Percentiles rank a stretch among this genome's conserved stretches.
phyloP scores from a whole-genome alignment of 768 basidiomycete genomes.

The Cystoderma amianthinum region DNA sequence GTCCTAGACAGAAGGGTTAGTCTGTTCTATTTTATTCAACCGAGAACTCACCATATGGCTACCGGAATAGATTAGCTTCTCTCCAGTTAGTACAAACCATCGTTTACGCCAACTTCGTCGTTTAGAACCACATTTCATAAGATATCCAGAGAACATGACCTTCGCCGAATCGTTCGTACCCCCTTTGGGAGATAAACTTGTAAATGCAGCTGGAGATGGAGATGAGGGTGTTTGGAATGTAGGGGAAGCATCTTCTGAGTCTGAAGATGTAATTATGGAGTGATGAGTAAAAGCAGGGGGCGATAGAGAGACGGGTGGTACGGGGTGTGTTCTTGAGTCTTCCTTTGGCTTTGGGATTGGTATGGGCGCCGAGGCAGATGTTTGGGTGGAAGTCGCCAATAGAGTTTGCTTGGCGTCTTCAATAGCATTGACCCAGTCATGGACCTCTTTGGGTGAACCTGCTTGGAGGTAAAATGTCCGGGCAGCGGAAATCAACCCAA shows the following conservation, averaged over 20 bases:
- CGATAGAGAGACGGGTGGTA: constrained; percentile 29
- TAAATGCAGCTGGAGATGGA: constrained; percentile 32
- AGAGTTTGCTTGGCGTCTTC: constrained; percentile 68
- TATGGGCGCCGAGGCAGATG: constrained; percentile 45
- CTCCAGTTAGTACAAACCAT: constrained; percentile 92
- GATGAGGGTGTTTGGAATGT: constrained; percentile 29
- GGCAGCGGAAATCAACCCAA: constrained; percentile 85
- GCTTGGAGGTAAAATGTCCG: constrained; percentile 93
- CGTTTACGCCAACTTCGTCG: constrained; percentile 94
- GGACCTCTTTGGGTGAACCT: constrained; percentile 59
- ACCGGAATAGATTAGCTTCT: constrained; percentile 80
- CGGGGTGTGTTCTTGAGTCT: constrained; percentile 10
- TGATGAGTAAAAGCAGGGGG: constrained; percentile 39
- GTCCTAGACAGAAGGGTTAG: constrained; percentile 51
- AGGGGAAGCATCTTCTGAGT: constrained; percentile 68
- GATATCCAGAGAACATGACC: constrained; percentile 79
- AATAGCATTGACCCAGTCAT: constrained; percentile 79
- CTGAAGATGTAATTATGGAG: constrained; percentile 59
- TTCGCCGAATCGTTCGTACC: constrained; percentile 61
- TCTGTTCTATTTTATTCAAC: not conserved
- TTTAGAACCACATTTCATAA: constrained; percentile 95
- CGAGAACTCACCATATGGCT: constrained; percentile 84
- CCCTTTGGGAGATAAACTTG: constrained; percentile 35
- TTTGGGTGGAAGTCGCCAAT: constrained; percentile 55
- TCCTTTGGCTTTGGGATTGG: constrained; percentile 35